These are phyloP conservation scores for Ogataea glucozyma DNA, from an alignment of 805 yeast species.

Conservation along the genomic window DNA sequence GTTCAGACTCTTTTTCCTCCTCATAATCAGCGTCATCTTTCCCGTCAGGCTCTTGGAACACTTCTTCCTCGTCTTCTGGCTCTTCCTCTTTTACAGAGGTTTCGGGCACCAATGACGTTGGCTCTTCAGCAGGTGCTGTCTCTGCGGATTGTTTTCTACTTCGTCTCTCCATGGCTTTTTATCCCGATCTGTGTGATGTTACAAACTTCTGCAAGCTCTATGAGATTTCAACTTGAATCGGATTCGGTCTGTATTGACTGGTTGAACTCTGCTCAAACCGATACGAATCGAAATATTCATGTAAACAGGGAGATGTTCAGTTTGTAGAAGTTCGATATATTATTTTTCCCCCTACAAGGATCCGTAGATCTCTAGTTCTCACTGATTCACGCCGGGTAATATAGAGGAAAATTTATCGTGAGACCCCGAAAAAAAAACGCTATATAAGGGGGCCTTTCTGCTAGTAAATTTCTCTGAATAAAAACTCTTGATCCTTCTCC, in stretches of 20 bases:
- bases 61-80: slow-evolving; percentile 23
- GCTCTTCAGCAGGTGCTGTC: slow-evolving; percentile 8
- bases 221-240: too few species aligned
- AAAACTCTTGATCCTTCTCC: slow-evolving; percentile 2
- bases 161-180: slow-evolving; percentile 9
- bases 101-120: slow-evolving; percentile 18
- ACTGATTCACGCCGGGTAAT: too few species aligned
- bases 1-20: slow-evolving; percentile 22
- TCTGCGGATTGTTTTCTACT: slow-evolving; percentile 3
- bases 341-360: too few species aligned
- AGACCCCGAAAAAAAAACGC: not conserved
- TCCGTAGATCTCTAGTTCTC: too few species aligned
- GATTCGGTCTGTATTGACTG: not conserved
- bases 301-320: too few species aligned
- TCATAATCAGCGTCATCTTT: slow-evolving; percentile 29
- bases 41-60: slow-evolving; percentile 20
- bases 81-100: slow-evolving; percentile 10
- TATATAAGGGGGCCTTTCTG: not conserved
- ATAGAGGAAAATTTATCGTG: too few species aligned
- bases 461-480: not conserved
- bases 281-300: not conserved
- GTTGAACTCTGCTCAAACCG: too few species aligned
- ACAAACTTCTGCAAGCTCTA: too few species aligned
- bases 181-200: too few species aligned
- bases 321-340: too few species aligned